Base-by-base conservation (phyloP, 2,329 filamentous ascomycete genomes). In the Ophiostoma triangulosporum region DNA sequence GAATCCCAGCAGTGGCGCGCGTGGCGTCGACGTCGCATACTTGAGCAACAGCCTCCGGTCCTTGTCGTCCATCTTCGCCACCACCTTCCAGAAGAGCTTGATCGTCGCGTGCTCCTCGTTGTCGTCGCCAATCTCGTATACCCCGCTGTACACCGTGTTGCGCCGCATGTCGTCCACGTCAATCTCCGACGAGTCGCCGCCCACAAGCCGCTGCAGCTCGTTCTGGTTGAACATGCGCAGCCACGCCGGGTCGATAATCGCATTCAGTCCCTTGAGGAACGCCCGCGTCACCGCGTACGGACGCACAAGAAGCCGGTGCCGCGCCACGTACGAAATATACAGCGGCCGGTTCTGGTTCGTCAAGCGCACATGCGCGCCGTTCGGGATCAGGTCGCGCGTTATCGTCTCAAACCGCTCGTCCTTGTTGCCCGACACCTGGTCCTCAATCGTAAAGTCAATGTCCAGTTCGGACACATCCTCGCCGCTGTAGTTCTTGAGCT, bases 221-320 rank as follows among this genome's bases (percentile, higher is more conserved):
- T 81, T 81, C 66, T 96, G 91, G 67, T 98, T 98, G 73, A 98
- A 98, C 93, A 98, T 97, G 62, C 85, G 89, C 4, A 98, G 77
- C 93, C 93, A 98, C 3, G 81, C 80, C 0, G 91, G 90, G 55
- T 90, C 84, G 59, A 98, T 93, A 64, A 98, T 95, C 59, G 83
- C 76, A 22, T 86, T 81, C 1, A 98, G 79, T 0, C 93, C 93
- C 54, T 81, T 81, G 7, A 98, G 76, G 66, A 98, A 98, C 1
- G 89, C 88, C 22, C 81, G 77, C 0, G 90, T 96, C 64, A 96
- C 89, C n/a, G 75, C 70, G 50, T 78, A 77, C 1, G 88, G 86
- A 64, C 97, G 93, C 1, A 78, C 75, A 53, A 89, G 82, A 0
- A 98, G 80, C 11, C 90, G 84, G 65, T 97, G 90, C 11, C 86